These are phyloP conservation scores for Aspergillus cristatus DNA, from an alignment of 495 filamentous ascomycete genomes.

Conservation along the genomic window DNA sequence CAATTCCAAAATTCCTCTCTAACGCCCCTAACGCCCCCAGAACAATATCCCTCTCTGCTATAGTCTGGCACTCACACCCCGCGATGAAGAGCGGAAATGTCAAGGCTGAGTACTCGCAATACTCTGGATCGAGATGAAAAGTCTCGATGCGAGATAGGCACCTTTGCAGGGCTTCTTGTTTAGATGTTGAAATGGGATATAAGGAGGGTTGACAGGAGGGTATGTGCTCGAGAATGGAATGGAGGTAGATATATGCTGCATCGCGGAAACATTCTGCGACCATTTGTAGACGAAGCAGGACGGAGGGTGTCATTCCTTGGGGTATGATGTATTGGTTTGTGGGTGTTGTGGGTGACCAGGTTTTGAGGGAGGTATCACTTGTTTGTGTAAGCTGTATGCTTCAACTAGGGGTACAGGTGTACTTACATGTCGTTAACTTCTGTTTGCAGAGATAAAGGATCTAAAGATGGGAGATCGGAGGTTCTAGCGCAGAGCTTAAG, in stretches of 20 bases:
- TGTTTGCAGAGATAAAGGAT: constrained; percentile 16
- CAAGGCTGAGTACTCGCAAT: constrained; percentile 36
- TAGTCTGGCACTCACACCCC: constrained; percentile 14
- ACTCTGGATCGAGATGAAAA: constrained; percentile 21
- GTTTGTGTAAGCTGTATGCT: not conserved
- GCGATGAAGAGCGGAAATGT: constrained; percentile 37
- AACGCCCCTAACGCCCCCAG: constrained; percentile 20
- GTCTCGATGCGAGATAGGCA: constrained; percentile 21
- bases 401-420: not conserved
- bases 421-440: constrained; percentile 29
- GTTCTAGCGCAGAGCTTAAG: constrained; percentile 31
- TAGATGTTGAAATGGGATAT: constrained; percentile 18
- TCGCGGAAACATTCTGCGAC: constrained; percentile 39
- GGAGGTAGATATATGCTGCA: constrained; percentile 33
- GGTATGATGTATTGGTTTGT: constrained; percentile 23
- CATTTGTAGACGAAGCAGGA: constrained; percentile 29
- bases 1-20: constrained; percentile 34
- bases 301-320: constrained; percentile 18
- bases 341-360: constrained; percentile 27
- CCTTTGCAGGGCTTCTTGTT: constrained; percentile 19
- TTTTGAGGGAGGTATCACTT: constrained; percentile 14
- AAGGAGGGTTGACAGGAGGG: not conserved
- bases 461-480: constrained; percentile 25
- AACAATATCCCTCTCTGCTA: constrained; percentile 19
- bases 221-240: constrained; percentile 32